Base-by-base conservation (phyloP, 257 asterid genomes). In the Agastache rugosa region DNA sequence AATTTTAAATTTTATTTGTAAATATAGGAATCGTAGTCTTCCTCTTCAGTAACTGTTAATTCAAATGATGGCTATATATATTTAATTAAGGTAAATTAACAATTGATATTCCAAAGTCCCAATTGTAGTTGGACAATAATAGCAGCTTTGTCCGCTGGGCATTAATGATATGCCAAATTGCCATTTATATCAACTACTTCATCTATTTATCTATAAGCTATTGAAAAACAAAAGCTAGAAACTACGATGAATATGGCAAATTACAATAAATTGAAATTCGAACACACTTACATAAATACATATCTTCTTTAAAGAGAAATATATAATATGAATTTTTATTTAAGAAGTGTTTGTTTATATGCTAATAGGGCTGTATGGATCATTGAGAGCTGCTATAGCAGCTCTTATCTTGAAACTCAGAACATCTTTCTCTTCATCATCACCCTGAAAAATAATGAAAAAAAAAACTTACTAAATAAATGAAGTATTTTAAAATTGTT, bases 301-400 rank as follows among this genome's bases (percentile, higher is more conserved):
- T 3, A 20, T 5, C 31, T 11, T 2, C 5, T 20, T 29, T 31
- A 31, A 31, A 31, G 37, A 31, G 37, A 31, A 31, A 31, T 31
- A 1, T 3, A 4, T 29, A 31, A 31, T 5, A 31, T 31, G 37
- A 5, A 5, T 31, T 51, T n/a, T 62, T 35, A 35, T 62, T 62
- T 8, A n/a, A 63, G 29, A 17, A 59, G 1, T 14, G 25, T 35
- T 45, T 69, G 8, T 12, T 67, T 70, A 86, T 27, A 50, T 44
- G 88, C 92, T 86, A 86, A 85, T 77, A 6, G 95, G 95, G 70
- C 93, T 89, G 66, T 81, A 93, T 19, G 90, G 91, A 71, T 81
- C 90, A 72, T 83, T 93, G 34, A 78, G 55, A 45, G 90, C 81
- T 60, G 90, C 85, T 42, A 93, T 87, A 11, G 97, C 97, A 7